phyloP scores from a whole-genome alignment of 1,284 basidiomycete genomes.

The Inonotus hispidus region DNA sequence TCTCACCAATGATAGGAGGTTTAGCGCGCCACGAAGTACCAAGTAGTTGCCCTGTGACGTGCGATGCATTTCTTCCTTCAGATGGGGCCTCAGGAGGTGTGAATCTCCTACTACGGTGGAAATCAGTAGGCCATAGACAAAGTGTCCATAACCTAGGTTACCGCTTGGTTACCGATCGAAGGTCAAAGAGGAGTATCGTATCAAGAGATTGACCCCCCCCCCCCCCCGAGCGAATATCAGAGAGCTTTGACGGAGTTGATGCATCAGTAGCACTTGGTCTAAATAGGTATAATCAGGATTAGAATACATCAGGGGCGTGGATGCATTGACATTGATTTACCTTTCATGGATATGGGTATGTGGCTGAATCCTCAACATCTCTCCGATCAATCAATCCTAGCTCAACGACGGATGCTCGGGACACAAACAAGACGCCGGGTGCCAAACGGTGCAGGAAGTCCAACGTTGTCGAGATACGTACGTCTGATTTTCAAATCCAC shows the following conservation, averaged over 20 bases:
- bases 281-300: background rate
- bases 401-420: no score
- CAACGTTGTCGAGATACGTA: no score
- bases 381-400: background rate
- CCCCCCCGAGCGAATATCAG: background rate
- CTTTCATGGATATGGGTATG: background rate
- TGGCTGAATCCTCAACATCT: background rate
- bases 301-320: background rate
- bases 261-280: background rate
- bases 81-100: no score
- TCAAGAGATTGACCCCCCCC: background rate
- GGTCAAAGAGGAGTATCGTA: background rate
- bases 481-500: no score
- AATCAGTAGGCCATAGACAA: no score
- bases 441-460: no score
- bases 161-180: no score
- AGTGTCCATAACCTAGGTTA: no score
- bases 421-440: no score
- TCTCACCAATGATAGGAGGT: background rate
- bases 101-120: no score
- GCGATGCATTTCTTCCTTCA: no score
- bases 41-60: no score
- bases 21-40: background rate
- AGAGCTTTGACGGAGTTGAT: background rate
- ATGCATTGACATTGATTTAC: conserved; percentile 2